Conservation (phyloP, 805 yeast genomes). For the Barnettozyma sp. region DNA sequence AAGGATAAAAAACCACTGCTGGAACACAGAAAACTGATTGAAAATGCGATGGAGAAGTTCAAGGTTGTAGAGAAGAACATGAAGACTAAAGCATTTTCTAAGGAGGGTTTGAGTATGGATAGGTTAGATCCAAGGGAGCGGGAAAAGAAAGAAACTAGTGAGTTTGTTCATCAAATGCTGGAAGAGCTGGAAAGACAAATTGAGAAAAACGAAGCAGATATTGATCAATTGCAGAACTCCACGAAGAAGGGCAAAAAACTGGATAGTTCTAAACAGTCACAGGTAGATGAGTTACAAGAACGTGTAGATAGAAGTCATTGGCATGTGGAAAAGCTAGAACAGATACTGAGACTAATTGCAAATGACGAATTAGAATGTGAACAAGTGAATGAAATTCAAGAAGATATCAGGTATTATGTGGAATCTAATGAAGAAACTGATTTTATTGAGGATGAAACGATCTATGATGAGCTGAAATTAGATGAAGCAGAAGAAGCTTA, state of each 20-base stretch:
- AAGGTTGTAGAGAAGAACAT: conserved; percentile 89
- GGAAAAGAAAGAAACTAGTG: conserved; percentile 66
- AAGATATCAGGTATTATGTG: conserved; percentile 87
- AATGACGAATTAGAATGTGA: conserved; percentile 77
- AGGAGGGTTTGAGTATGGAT: conserved; percentile 80
- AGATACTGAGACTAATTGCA: conserved; percentile 66
- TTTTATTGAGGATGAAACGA: conserved; percentile 87
- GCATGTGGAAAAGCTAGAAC: conserved; percentile 76
- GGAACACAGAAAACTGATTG: conserved; percentile 68
- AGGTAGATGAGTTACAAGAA: conserved; percentile 56
- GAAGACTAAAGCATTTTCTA: conserved; percentile 90
- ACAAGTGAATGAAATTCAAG: conserved; percentile 67
- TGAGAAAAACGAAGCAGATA: conserved; percentile 70
- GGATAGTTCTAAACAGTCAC: conserved; percentile 46
- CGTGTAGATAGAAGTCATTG: conserved; percentile 65
- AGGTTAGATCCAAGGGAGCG: conserved; percentile 71
- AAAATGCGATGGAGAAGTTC: conserved; percentile 87
- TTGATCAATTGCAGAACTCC: conserved; percentile 45
- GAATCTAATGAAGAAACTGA: conserved; percentile 91
- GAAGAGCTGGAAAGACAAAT: conserved; percentile 79
- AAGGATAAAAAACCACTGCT: conserved; percentile 78
- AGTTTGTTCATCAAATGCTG: conserved; percentile 61
- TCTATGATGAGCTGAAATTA: conserved; percentile 80
- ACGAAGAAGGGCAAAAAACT: conserved; percentile 52
- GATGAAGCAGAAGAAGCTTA: conserved; percentile 50